phyloP scores from a whole-genome alignment of 495 filamentous ascomycete species.

The Ascodesmis nigricans region DNA sequence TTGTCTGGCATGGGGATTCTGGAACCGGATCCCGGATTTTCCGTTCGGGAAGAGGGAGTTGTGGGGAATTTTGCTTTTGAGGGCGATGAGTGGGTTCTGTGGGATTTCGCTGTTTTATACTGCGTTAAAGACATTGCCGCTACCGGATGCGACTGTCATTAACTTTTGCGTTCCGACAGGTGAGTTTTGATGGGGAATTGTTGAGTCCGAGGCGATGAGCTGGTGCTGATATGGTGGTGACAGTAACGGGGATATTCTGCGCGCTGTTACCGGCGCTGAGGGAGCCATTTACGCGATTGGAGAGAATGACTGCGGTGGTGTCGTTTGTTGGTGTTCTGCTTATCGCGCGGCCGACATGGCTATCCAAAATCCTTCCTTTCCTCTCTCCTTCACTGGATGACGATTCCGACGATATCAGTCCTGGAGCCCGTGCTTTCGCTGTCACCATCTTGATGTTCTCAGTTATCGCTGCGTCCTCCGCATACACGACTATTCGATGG shows the following conservation, averaged over 20 bases:
- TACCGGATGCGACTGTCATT: slow-evolving; percentile 80
- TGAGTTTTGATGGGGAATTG: no score
- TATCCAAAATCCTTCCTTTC: slow-evolving; percentile 43
- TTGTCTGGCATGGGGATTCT: slow-evolving; percentile 53
- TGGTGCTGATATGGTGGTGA: no score
- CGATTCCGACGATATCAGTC: neutral
- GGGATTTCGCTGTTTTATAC: slow-evolving; percentile 54
- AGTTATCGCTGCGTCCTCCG: slow-evolving; percentile 54
- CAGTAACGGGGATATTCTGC: slow-evolving; percentile 59
- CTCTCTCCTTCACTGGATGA: slow-evolving; percentile 4
- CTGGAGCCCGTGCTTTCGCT: slow-evolving; percentile 34
- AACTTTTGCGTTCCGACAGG: slow-evolving; percentile 69
- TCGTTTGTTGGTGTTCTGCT: slow-evolving; percentile 63
- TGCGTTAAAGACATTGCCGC: slow-evolving; percentile 31
- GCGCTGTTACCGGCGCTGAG: slow-evolving; percentile 42
- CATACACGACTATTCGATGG: slow-evolving; percentile 61
- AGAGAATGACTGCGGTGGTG: slow-evolving; percentile 53
- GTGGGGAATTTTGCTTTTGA: slow-evolving; percentile 38
- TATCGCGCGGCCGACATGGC: slow-evolving; percentile 62
- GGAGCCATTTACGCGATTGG: slow-evolving; percentile 57
- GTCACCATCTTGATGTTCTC: slow-evolving; percentile 52
- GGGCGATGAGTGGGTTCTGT: slow-evolving; percentile 59
- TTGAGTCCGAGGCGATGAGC: no score
- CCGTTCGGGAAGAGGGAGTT: slow-evolving; percentile 48
- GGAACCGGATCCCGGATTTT: slow-evolving; percentile 38